Evolutionary conservation across 441 rosid genomes (phyloP).

Genomic region (Metrosideros polymorpha): DNA sequence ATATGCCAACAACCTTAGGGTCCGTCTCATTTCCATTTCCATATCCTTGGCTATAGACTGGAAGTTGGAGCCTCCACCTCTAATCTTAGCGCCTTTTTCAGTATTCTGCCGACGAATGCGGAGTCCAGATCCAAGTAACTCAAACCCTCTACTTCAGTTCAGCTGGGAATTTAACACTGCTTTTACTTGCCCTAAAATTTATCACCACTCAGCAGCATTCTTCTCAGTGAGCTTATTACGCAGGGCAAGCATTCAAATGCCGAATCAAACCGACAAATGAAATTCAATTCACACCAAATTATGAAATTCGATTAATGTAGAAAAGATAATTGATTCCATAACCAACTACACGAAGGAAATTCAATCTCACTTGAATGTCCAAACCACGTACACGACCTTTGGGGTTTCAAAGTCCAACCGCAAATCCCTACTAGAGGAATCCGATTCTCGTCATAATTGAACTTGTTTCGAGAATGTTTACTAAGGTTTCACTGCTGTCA

Average conservation of each 20-base stretch:
- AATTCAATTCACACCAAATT: not conserved
- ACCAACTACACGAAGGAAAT: not conserved
- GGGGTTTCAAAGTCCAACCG: not conserved
- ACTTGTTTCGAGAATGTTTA: not conserved
- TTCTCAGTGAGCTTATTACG: not conserved
- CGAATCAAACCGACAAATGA: not conserved
- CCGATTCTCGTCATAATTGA: not conserved
- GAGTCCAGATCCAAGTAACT: not conserved
- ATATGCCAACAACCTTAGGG: not conserved
- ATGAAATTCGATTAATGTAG: not conserved
- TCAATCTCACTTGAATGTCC: not conserved
- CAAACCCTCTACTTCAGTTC: not conserved
- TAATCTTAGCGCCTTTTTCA: not conserved
- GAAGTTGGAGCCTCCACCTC: not conserved
- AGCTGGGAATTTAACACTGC: not conserved
- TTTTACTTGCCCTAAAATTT: not conserved
- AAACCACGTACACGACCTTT: not conserved
- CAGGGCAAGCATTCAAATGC: not conserved
- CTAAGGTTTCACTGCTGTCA: not conserved
- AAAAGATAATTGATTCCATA: not conserved
- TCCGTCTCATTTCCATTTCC: not conserved
- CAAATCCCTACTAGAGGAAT: not conserved
- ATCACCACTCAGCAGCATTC: not conserved
- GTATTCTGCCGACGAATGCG: not conserved
- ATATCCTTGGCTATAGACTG: not conserved